Evolutionary conservation across 2,329 filamentous ascomycete species (phyloP), one percentile per base, ranked within the genome.

Genomic region (Atkinsonella hypoxylon): DNA sequence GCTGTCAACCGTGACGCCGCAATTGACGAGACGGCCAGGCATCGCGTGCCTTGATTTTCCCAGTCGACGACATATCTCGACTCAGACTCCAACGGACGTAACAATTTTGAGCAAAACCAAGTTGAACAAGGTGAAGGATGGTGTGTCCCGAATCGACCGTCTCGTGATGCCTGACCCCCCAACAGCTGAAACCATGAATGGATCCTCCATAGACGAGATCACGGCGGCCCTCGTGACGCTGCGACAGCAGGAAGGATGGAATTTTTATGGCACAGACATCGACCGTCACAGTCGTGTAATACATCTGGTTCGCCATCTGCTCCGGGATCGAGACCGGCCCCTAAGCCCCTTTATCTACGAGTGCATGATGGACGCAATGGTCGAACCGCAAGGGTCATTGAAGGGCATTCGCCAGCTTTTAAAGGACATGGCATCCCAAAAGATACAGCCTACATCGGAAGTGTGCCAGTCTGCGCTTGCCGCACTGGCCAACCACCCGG

Each of bases 401-500:
- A 73, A 73, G 30, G 77, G 78, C 45, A 77, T 91, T 13, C 66
- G 61, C 34, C 70, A 68, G 18, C 69, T 95, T n/a, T 67, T 95
- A 22, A 68, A 78, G 20, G 88, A 95, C 59, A 87, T 96, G 82
- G 72, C 75, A 42, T 63, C 67, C 1, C 70, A 75, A 41, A 74
- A 72, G 0, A 71, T 96, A 43, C 69, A 78, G 41, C 74, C 81
- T 8, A 86, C 89, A 56, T 74, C 76, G 1, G 73, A 74, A 3
- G 75, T 86, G 2, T 91, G 87, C 59, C 83, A 90, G 64, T 79
- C 79, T 54, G 79, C 84, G 2, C 69, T 96, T 18, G 55, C 85
- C 73, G 83, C 79, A 5, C 73, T 96, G 22, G 80, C 87, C 0
- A 79, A 93, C 9, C 93, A 97, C 63, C 88, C 91, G 0, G 87